These are phyloP conservation scores for Geotrichum cucujoidarum DNA, from an alignment of 1,139 yeast species.

Conservation along the genomic window DNA sequence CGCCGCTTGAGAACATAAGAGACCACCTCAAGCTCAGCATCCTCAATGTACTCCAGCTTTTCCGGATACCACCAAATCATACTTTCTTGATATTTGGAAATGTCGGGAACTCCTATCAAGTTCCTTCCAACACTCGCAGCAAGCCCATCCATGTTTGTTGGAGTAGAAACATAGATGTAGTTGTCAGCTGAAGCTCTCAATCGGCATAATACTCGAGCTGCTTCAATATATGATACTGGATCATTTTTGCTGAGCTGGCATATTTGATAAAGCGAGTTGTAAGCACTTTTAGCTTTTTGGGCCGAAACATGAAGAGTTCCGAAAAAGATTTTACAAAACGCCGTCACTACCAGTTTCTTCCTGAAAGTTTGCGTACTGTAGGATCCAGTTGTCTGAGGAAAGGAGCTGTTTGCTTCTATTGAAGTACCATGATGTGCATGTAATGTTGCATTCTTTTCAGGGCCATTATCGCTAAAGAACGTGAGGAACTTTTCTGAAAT, in stretches of 20 bases:
- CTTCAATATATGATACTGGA: conserved; percentile 41
- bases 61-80: conserved; percentile 62
- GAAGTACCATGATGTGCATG: too few relatives aligned
- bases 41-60: conserved; percentile 45
- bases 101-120: conserved; percentile 31
- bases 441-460: background rate
- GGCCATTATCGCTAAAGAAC: conserved; percentile 1
- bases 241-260: conserved; percentile 24
- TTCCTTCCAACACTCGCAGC: conserved; percentile 57
- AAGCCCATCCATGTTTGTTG: conserved; percentile 62
- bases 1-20: conserved; percentile 29
- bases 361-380: too few relatives aligned
- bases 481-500: background rate
- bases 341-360: conserved; percentile 19
- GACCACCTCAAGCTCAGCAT: conserved; percentile 33
- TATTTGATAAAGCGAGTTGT: conserved; percentile 26
- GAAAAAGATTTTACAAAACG: conserved; percentile 30
- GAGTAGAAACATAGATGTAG: conserved; percentile 48
- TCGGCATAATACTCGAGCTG: conserved; percentile 53
- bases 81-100: conserved; percentile 22
- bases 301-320: conserved; percentile 22
- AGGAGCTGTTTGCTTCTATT: too few relatives aligned
- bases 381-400: too few relatives aligned
- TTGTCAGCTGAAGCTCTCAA: conserved; percentile 50
- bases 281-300: conserved; percentile 21